These are phyloP conservation scores for Corymbia citriodora DNA, from an alignment of 441 rosid species.

Conservation along the genomic window DNA sequence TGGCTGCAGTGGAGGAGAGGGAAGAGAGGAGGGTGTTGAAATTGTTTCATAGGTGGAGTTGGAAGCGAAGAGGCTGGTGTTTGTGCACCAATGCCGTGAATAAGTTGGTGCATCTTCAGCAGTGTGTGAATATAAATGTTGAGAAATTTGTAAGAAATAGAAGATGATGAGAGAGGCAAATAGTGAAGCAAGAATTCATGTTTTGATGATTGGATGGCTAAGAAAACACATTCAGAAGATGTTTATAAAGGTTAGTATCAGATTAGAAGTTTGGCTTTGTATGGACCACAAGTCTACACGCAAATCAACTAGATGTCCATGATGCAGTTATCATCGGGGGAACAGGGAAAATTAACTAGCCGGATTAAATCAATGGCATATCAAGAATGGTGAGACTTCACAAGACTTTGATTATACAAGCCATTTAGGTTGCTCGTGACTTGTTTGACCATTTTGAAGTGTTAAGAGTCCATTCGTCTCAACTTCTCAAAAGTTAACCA, in stretches of 20 bases:
- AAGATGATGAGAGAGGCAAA: background rate
- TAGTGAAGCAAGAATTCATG: background rate
- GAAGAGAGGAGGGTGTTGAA: background rate
- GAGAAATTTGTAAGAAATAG: background rate
- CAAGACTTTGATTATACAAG: background rate
- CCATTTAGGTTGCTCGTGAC: background rate
- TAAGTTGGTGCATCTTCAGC: background rate
- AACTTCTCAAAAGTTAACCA: background rate
- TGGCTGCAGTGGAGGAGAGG: fast-evolving
- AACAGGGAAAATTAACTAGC: background rate
- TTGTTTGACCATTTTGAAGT: background rate
- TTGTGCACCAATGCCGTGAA: background rate
- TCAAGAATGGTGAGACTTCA: background rate
- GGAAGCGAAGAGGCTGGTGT: background rate
- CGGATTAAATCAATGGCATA: background rate
- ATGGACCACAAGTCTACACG: background rate
- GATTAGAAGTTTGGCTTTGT: background rate
- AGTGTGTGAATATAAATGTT: background rate
- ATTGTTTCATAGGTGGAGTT: background rate
- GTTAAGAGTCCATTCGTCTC: background rate
- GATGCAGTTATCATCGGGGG: background rate
- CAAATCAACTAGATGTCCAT: background rate
- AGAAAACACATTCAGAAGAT: background rate
- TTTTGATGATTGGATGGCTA: background rate
- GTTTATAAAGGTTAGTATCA: background rate